A percentile compares a stretch with the other conserved stretches of the same genome.
Evolutionary conservation across 345 rosid species (phyloP).

Genomic region (Firmiana major): DNA sequence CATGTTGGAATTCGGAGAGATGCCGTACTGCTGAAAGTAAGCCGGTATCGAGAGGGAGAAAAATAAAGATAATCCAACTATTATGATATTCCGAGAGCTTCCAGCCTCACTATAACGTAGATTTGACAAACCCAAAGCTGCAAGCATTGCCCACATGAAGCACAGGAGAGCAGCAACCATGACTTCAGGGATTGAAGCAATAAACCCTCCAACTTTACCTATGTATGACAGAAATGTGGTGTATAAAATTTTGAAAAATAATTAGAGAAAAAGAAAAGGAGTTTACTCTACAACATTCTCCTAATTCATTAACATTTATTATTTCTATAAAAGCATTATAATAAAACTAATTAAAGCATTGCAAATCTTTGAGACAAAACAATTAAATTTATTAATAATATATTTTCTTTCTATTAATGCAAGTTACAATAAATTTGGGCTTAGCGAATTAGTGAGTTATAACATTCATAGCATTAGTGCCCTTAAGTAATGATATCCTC

Average conservation of each 20-base stretch:
- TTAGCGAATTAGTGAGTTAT: neutral
- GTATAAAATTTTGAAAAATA: neutral
- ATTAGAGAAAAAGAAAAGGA: neutral
- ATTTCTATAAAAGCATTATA: neutral
- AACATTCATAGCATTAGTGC: too few species aligned
- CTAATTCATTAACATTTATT: neutral
- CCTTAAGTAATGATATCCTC: neutral
- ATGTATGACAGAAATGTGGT: conserved; percentile 17
- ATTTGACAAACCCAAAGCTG: conserved; percentile 91
- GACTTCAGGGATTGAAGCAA: conserved; percentile 91
- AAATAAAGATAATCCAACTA: conserved; percentile 81
- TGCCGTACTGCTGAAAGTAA: conserved; percentile 90
- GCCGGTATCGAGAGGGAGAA: conserved; percentile 89
- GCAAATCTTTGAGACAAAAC: neutral
- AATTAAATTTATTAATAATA: neutral
- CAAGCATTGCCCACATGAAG: conserved; percentile 97
- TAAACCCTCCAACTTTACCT: conserved; percentile 98
- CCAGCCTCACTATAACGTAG: conserved; percentile 98
- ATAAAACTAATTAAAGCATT: neutral
- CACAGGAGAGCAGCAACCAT: conserved; percentile 98
- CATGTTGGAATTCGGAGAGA: conserved; percentile 67
- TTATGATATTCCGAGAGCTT: conserved; percentile 91
- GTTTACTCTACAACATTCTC: neutral
- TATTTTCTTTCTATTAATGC: neutral
- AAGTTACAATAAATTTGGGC: neutral